Percentiles rank a stretch among this genome's conserved stretches.
These are phyloP conservation scores for Silene vulgaris DNA, from an alignment of 179 eudicot species.

Conservation along the genomic window DNA sequence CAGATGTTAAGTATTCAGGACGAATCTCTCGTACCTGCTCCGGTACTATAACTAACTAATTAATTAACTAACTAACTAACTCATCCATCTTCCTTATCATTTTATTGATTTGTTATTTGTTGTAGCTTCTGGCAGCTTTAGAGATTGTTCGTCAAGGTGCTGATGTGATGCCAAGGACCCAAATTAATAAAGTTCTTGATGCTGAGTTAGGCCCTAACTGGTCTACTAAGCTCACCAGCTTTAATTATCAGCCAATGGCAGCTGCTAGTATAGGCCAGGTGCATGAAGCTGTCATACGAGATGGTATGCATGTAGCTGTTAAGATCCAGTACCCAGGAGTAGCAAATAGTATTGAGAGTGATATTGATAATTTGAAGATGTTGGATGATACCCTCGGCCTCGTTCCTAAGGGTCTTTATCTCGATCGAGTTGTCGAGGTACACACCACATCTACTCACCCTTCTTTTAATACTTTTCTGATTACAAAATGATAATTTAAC, in stretches of 20 bases:
- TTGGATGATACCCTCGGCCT: constrained; percentile 67
- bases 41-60: constrained; percentile 41
- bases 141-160: constrained; percentile 99
- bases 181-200: constrained; percentile 85
- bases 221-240: constrained; percentile 76
- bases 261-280: constrained; percentile 99
- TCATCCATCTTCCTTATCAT: not conserved
- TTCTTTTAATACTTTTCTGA: not conserved
- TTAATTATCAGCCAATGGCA: constrained; percentile 89
- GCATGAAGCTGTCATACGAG: constrained; percentile 73
- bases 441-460: not conserved
- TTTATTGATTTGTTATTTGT: not conserved
- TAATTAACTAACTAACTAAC: not conserved
- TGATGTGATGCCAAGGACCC: constrained; percentile 91
- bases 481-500: not conserved
- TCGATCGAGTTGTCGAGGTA: constrained; percentile 94
- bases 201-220: constrained; percentile 80
- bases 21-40: constrained; percentile 89
- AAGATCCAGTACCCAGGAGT: constrained; percentile 98
- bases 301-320: constrained; percentile 78
- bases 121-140: constrained; percentile 85
- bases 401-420: constrained; percentile 72
- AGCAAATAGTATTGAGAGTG: constrained; percentile 97
- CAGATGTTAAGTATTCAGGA: constrained; percentile 99
- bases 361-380: constrained; percentile 81